Evolutionary conservation across 2,329 filamentous ascomycete species (phyloP), one percentile per base, ranked within the genome.

Genomic region (Exophiala lecanii-corni): DNA sequence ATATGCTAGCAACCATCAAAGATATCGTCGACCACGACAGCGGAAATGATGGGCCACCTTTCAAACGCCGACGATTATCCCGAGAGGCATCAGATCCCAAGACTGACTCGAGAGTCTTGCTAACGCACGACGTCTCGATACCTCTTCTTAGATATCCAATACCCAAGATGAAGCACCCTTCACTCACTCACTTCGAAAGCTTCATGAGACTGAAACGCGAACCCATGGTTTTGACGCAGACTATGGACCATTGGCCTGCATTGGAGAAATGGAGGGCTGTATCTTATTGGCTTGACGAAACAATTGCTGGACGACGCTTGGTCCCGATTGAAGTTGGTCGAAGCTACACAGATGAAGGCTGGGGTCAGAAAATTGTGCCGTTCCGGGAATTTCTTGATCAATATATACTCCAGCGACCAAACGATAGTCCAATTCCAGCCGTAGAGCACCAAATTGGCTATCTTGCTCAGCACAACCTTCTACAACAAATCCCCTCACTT

Each of bases 381-480:
- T 94, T 97, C 56, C 66, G 69, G 4, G 69, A 82, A 1, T 94
- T 96, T 53, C 67, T 95, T 36, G 54, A 69, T 4, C 62, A 62
- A 1, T 81, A 86, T 58, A 74, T 94, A 46, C 50, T 74, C 59
- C 61, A 47, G 52, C 10, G 10, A 17, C 10, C 21, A 13, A 34
- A 25, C 15, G 34, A 34, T n/a, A 26, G 36, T 25, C 9, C 10
- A 15, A 9, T 21, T 7, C n/a, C 51, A 7, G 43, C 43, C 7
- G 43, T 56, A 40, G 51, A 57, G 4, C 48, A 38, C 2, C 57
- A 65, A 31, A 79, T 74, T 9, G 87, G 82, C 9, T 98, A 98
- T 62, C 78, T 98, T 33, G 92, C 92, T 6, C 92, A 98, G 60
- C 88, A 97, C 65, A 81, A 91, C 54, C 76, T 98, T 25, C 82